phyloP scores from a whole-genome alignment of 176 grass and related monocot genomes.

The Bolboschoenus planiculmis region DNA sequence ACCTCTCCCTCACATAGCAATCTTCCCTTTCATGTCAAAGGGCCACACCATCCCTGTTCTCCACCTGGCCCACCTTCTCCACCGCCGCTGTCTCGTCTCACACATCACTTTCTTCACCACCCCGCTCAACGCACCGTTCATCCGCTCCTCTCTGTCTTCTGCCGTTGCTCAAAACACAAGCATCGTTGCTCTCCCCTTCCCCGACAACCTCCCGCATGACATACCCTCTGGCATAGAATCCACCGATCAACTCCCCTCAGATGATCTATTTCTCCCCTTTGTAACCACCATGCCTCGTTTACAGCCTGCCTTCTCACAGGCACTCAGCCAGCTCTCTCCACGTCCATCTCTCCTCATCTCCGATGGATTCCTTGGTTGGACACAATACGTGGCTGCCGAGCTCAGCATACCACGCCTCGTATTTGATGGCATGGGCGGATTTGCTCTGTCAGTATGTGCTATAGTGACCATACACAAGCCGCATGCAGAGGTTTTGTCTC shows the following conservation, averaged over 20 bases:
- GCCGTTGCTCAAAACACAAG: neutral
- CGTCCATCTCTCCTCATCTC: conserved; percentile 35
- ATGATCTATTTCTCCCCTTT: conserved; percentile 18
- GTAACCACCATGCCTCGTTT: neutral
- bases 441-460: neutral
- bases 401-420: conserved; percentile 28
- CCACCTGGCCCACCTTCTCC: conserved; percentile 46
- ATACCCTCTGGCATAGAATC: conserved; percentile 42
- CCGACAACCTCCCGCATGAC: conserved; percentile 1
- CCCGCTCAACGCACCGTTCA: conserved; percentile 37
- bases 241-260: conserved; percentile 31
- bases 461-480: neutral
- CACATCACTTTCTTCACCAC: conserved; percentile 44
- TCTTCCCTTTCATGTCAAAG: conserved; percentile 65
- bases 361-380: conserved; percentile 46
- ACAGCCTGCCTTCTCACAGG: conserved; percentile 12
- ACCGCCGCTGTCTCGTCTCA: conserved; percentile 25
- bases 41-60: conserved; percentile 63
- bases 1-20: conserved; percentile 35
- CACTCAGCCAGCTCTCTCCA: conserved; percentile 1
- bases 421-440: conserved; percentile 34
- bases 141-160: conserved; percentile 31
- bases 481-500: conserved; percentile 26
- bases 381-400: conserved; percentile 22
- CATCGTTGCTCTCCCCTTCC: conserved; percentile 43